These are phyloP conservation scores for Balakata baccata DNA, from an alignment of 345 rosid species.

Conservation along the genomic window DNA sequence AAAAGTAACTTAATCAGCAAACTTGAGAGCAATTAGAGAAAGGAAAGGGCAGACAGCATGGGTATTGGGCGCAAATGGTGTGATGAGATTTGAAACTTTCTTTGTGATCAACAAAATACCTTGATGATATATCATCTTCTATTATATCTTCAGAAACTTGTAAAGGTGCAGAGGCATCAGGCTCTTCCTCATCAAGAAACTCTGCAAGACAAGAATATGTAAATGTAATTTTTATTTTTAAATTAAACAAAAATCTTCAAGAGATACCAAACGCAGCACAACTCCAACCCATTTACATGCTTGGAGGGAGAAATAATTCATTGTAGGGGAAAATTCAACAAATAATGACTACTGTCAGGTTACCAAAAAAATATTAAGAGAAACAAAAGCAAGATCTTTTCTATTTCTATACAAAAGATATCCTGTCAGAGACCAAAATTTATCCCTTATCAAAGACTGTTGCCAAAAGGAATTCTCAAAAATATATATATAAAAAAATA, in stretches of 20 bases:
- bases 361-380: background rate
- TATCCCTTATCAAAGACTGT: background rate
- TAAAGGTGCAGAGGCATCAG: conserved; percentile 48
- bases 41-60: no score
- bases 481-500: background rate
- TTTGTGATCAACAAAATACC: conserved; percentile 38
- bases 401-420: background rate
- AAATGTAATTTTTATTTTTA: background rate
- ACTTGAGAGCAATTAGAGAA: no score
- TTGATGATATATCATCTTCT: conserved; percentile 81
- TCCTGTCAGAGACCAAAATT: background rate
- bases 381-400: background rate
- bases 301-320: background rate
- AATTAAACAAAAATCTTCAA: background rate
- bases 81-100: background rate
- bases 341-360: no score
- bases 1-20: no score
- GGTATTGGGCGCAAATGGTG: background rate
- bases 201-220: conserved; percentile 32
- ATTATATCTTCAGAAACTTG: conserved; percentile 66
- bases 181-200: conserved; percentile 56
- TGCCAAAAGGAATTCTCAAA: background rate
- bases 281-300: background rate
- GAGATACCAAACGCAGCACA: background rate
- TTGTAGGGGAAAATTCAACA: background rate